A percentile compares a stretch with the other conserved stretches of the same genome.
phyloP scores from a whole-genome alignment of 75 land plant genomes.

The Isoetes taiwanensis region DNA sequence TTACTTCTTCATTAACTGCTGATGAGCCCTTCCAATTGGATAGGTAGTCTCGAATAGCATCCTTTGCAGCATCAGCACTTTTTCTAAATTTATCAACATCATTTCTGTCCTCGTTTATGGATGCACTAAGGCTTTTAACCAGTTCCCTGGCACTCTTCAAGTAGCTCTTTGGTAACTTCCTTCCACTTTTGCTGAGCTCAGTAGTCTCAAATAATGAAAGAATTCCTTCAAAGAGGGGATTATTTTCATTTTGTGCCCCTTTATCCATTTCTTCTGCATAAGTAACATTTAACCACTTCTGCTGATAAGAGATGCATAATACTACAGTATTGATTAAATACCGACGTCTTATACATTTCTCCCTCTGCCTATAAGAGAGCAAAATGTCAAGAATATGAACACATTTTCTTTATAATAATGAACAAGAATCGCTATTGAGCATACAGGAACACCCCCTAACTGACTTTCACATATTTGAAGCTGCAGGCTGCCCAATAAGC shows the following conservation, averaged over 20 bases:
- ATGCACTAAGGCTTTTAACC: conserved; percentile 59
- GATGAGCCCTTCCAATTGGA: conserved; percentile 58
- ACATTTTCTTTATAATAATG: no score
- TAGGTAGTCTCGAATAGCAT: conserved; percentile 65
- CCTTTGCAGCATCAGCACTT: conserved; percentile 82
- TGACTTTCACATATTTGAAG: no score
- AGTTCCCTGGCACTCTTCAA: conserved; percentile 75
- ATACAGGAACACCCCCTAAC: no score
- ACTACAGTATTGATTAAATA: no score
- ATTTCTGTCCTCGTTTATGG: conserved; percentile 50
- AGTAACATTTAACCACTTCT: no score
- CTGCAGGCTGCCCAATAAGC: no score
- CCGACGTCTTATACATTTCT: no score
- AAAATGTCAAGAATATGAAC: no score
- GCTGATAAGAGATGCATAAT: no score
- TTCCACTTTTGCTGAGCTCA: conserved; percentile 74
- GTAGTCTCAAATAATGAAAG: conserved; percentile 58
- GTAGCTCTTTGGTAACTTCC: conserved; percentile 71
- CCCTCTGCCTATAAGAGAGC: no score
- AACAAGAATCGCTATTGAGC: no score
- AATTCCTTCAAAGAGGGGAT: conserved; percentile 35
- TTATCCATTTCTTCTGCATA: conserved; percentile 27
- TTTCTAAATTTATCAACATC: conserved; percentile 62
- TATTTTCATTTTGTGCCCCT: conserved; percentile 17
- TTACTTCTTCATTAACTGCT: conserved; percentile 45